These are phyloP conservation scores for Penicillium bovifimosum DNA, from an alignment of 495 filamentous ascomycete genomes.

Conservation along the genomic window DNA sequence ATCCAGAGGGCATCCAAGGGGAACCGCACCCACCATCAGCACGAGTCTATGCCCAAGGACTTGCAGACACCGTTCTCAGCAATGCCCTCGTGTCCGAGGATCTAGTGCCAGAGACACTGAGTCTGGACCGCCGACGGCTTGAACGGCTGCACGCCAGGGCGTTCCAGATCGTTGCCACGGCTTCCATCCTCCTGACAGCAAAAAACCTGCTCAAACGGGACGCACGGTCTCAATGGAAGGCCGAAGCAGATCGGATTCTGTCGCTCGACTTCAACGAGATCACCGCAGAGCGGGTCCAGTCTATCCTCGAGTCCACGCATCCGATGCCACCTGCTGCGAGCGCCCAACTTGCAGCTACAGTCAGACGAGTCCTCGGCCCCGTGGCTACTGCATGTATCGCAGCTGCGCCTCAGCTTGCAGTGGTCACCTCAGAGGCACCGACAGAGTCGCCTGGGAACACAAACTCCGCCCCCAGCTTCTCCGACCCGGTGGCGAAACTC, in stretches of 20 bases:
- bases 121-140: constrained; percentile 70
- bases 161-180: constrained; percentile 72
- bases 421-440: constrained; percentile 27
- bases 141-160: constrained; percentile 58
- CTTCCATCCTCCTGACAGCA: constrained; percentile 78
- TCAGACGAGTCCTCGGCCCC: constrained; percentile 51
- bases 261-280: constrained; percentile 51
- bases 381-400: constrained; percentile 37
- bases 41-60: constrained; percentile 75
- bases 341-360: constrained; percentile 41
- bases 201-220: constrained; percentile 96
- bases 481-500: constrained; percentile 76
- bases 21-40: constrained; percentile 37
- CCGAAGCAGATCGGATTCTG: constrained; percentile 73
- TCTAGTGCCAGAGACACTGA: constrained; percentile 77
- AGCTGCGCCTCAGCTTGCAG: constrained; percentile 30
- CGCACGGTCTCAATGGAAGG: constrained; percentile 82
- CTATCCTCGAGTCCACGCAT: constrained; percentile 71
- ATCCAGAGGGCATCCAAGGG: constrained; percentile 60
- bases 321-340: constrained; percentile 61
- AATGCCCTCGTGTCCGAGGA: constrained; percentile 49
- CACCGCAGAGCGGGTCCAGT: constrained; percentile 60
- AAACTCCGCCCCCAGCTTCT: constrained; percentile 37
- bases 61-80: constrained; percentile 60
- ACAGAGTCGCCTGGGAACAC: constrained; percentile 7